Percentiles rank a stretch among this genome's conserved stretches.
These are phyloP conservation scores for Phaeotremella fagi DNA, from an alignment of 768 basidiomycete genomes.

Conservation along the genomic window DNA sequence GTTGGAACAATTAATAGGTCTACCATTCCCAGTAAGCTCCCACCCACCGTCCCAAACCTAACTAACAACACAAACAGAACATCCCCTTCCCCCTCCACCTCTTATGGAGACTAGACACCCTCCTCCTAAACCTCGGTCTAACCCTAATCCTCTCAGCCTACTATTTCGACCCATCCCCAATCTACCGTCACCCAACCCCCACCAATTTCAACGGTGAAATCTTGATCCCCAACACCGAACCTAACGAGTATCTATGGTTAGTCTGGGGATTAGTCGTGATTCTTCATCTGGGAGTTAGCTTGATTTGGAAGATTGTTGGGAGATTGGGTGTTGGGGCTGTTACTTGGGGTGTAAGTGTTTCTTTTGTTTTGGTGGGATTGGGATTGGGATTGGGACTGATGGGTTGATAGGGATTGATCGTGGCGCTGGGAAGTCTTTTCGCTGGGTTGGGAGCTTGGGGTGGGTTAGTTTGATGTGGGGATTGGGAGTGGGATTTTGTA, in stretches of 20 bases:
- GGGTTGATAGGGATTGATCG: constrained; percentile 43
- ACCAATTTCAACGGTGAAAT: neutral
- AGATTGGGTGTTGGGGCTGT: constrained; percentile 44
- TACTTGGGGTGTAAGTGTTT: constrained; percentile 46
- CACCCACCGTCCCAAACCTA: neutral
- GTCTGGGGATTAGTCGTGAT: constrained; percentile 30
- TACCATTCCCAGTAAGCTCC: constrained; percentile 43
- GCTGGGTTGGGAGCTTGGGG: constrained; percentile 46
- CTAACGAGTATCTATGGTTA: constrained; percentile 33
- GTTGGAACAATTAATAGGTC: constrained; percentile 42
- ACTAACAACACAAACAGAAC: constrained; percentile 21
- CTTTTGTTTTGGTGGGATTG: neutral
- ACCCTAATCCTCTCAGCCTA: constrained; percentile 45
- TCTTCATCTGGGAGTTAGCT: constrained; percentile 33
- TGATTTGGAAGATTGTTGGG: constrained; percentile 43
- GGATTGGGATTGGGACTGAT: neutral
- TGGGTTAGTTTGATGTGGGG: constrained; percentile 30
- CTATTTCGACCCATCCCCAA: constrained; percentile 44
- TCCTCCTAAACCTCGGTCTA: constrained; percentile 45
- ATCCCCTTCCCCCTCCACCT: constrained; percentile 45
- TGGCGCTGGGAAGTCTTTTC: constrained; percentile 45
- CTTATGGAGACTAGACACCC: constrained; percentile 46
- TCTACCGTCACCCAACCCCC: constrained; percentile 27
- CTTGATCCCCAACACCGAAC: constrained; percentile 12
- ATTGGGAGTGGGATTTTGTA: no score